Conservation (phyloP, 176 grass and related monocot genomes). For the Oryza rufipogon region DNA sequence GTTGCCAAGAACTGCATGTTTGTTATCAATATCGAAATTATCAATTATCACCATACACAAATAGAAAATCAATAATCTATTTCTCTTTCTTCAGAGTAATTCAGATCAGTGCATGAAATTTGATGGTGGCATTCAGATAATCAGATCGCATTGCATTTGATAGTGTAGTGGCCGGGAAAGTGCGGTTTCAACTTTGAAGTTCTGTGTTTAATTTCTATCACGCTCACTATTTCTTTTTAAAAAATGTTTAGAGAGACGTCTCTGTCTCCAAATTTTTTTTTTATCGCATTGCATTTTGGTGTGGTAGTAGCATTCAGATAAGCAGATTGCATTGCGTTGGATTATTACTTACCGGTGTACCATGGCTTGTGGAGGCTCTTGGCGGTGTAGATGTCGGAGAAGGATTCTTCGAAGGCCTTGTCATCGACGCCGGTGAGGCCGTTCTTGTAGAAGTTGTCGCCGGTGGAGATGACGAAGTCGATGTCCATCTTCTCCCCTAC, state of each 20-base stretch:
- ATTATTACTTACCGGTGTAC: conserved; percentile 56
- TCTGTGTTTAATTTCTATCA: too few species aligned
- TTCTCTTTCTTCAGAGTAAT: too few species aligned
- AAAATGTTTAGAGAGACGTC: too few species aligned
- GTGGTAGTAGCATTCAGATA: too few species aligned
- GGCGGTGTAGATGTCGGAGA: conserved; percentile 65
- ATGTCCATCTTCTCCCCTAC: conserved; percentile 54
- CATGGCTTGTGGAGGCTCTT: conserved; percentile 76
- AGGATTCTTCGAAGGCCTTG: conserved; percentile 63
- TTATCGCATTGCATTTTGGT: too few species aligned
- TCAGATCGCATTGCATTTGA: neutral
- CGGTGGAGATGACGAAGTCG: conserved; percentile 75
- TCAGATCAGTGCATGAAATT: neutral
- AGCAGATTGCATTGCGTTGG: neutral
- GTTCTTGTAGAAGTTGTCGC: conserved; percentile 72
- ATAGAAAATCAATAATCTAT: neutral
- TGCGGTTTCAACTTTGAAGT: too few species aligned
- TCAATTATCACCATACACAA: neutral
- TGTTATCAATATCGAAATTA: neutral
- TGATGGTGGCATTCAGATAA: too few species aligned
- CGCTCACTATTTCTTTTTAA: too few species aligned
- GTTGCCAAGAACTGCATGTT: conserved; percentile 69
- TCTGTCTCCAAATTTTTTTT: too few species aligned
- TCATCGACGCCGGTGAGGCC: conserved; percentile 61
- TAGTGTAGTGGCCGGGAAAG: neutral